A percentile compares a stretch with the other conserved stretches of the same genome.
Conservation (phyloP, 2,329 filamentous ascomycete species). For the Balansia obtecta region DNA sequence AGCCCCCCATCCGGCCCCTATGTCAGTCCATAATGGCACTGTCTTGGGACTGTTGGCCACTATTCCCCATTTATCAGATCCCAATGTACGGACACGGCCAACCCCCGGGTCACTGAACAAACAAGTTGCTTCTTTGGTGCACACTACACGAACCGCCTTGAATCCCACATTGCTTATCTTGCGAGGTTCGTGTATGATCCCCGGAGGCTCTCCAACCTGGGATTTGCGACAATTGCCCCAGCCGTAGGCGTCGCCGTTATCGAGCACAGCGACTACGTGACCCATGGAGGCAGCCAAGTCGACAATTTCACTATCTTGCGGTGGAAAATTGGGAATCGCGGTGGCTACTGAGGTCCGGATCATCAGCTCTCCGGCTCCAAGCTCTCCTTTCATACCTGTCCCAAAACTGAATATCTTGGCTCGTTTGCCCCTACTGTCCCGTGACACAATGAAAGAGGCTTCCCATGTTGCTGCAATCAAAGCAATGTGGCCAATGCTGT, state of each 20-base stretch:
- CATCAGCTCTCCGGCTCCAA: conserved; percentile 48
- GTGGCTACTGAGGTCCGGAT: conserved; percentile 35
- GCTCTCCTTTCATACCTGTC: conserved; percentile 55
- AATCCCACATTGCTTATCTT: conserved; percentile 50
- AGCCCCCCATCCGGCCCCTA: conserved; percentile 72
- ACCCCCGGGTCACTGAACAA: conserved; percentile 42
- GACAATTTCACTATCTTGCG: conserved; percentile 40
- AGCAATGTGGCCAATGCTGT: conserved; percentile 16
- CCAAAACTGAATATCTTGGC: conserved; percentile 52
- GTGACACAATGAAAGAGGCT: conserved; percentile 49
- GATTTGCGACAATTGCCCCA: conserved; percentile 85
- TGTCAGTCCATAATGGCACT: conserved; percentile 48
- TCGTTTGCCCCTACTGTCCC: conserved; percentile 27
- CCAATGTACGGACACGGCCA: conserved; percentile 56
- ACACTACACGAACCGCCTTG: conserved; percentile 52
- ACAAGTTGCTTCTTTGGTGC: conserved; percentile 78
- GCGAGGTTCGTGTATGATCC: conserved; percentile 44
- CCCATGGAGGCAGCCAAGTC: conserved; percentile 63
- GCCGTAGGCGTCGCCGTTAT: conserved; percentile 66
- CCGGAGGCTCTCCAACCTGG: conserved; percentile 55
- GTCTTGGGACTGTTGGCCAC: conserved; percentile 41
- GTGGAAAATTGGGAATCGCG: conserved; percentile 51
- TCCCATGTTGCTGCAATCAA: conserved; percentile 68
- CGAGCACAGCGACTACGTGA: conserved; percentile 63
- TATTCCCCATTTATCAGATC: conserved; percentile 62